Evolutionary conservation across 2,329 filamentous ascomycete genomes (phyloP).

Genomic region (Biscogniauxia mediterranea): DNA sequence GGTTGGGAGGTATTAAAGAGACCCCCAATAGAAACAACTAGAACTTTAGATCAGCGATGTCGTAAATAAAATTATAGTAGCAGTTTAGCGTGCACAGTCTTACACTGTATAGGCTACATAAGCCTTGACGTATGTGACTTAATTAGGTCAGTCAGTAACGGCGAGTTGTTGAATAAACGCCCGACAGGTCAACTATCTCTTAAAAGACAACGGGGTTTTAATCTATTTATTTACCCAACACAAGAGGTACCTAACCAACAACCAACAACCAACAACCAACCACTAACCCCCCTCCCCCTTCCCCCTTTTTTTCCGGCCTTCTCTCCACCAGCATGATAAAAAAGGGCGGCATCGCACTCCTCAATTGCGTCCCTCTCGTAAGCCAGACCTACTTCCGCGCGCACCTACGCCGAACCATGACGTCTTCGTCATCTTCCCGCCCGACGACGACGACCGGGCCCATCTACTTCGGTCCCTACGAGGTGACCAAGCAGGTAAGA

Average conservation of each 20-base stretch:
- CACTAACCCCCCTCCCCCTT: background rate
- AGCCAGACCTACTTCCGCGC: background rate
- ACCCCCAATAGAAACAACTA: too few species aligned
- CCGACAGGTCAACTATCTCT: too few species aligned
- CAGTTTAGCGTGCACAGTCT: background rate
- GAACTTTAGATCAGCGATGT: too few species aligned
- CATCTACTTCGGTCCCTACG: slow-evolving; percentile 72
- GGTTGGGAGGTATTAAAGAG: too few species aligned
- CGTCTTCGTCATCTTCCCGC: slow-evolving; percentile 1
- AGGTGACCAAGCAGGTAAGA: slow-evolving; percentile 70
- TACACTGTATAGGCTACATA: background rate
- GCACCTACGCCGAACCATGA: slow-evolving; percentile 13
- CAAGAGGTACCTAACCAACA: too few species aligned
- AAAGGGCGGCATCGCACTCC: slow-evolving; percentile 8
- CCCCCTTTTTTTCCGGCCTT: background rate
- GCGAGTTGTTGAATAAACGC: too few species aligned
- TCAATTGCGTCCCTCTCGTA: slow-evolving; percentile 8
- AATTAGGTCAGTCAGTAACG: too few species aligned
- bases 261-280: background rate
- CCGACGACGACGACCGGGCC: slow-evolving; percentile 13
- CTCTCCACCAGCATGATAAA: slow-evolving; percentile 12
- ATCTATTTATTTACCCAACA: too few species aligned
- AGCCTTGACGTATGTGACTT: too few species aligned
- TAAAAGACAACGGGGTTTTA: too few species aligned
- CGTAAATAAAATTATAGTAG: too few species aligned